These are phyloP conservation scores for Cytospora piceae DNA, from an alignment of 2,329 filamentous ascomycete species.

Conservation along the genomic window DNA sequence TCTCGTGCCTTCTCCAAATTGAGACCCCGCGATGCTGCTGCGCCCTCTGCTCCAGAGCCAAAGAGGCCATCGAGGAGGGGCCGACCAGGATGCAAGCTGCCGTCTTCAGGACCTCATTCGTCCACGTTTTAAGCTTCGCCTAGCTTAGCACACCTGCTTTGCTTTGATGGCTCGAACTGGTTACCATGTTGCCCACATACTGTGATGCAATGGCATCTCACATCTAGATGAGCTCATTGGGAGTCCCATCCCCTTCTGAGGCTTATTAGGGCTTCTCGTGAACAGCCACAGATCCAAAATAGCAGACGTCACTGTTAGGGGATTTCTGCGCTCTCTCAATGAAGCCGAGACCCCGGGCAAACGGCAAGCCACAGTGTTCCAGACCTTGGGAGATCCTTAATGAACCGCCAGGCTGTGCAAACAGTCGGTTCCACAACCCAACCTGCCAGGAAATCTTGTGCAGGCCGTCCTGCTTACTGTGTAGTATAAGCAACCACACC, in stretches of 20 bases:
- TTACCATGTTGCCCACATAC: not conserved
- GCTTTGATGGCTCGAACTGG: conserved; percentile 4
- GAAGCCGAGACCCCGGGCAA: not conserved
- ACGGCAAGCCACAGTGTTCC: not conserved
- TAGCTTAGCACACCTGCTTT: conserved; percentile 20
- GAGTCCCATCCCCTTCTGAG: not conserved
- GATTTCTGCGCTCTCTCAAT: not conserved
- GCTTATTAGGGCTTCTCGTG: not conserved
- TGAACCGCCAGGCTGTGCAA: conserved; percentile 7
- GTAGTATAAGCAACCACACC: conserved; percentile 8
- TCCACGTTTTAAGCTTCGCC: conserved; percentile 27
- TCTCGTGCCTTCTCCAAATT: not conserved
- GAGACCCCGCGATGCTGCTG: conserved; percentile 24
- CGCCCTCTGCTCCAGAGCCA: conserved; percentile 8
- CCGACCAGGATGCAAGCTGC: conserved; percentile 6
- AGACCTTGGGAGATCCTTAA: not conserved
- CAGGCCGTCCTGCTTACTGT: conserved; percentile 15
- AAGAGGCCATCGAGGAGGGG: conserved; percentile 15
- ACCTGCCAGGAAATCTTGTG: conserved; percentile 20
- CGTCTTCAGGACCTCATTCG: conserved; percentile 11
- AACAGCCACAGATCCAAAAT: not conserved
- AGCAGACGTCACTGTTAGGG: not conserved
- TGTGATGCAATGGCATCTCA: not conserved
- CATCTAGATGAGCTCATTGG: not conserved
- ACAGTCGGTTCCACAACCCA: conserved; percentile 5